phyloP scores from a whole-genome alignment of 140 eudicot genomes.

The Oenanthe javanica region DNA sequence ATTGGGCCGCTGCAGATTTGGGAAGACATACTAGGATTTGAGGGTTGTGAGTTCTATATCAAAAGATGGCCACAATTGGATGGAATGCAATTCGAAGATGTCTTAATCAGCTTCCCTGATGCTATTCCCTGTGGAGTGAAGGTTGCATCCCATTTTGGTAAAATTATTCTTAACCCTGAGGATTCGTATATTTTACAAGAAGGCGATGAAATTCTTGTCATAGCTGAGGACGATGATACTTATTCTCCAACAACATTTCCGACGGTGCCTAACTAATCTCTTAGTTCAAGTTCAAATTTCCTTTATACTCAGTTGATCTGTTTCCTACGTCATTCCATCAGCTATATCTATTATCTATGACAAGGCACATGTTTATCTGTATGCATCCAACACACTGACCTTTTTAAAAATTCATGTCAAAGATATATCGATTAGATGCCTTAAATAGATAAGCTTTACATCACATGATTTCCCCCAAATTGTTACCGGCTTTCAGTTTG shows the following conservation, averaged over 20 bases:
- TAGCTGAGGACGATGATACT: conserved; percentile 89
- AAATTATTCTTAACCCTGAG: conserved; percentile 77
- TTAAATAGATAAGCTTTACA: not conserved
- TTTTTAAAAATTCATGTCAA: not conserved
- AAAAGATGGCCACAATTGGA: conserved; percentile 84
- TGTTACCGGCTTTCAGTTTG: not conserved
- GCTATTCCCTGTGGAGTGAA: conserved; percentile 92
- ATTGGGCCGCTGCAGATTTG: conserved; percentile 46
- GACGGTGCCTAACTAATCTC: conserved; percentile 50
- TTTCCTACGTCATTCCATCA: not conserved
- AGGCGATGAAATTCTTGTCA: conserved; percentile 87
- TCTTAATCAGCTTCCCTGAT: conserved; percentile 76
- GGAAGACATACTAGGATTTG: conserved; percentile 95
- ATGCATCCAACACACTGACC: not conserved
- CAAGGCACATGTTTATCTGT: not conserved
- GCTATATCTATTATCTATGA: not conserved
- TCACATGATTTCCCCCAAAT: not conserved
- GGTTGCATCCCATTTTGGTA: conserved; percentile 55
- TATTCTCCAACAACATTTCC: conserved; percentile 73
- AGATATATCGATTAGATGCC: not conserved
- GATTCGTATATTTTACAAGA: conserved; percentile 78
- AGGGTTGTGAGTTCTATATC: conserved; percentile 83
- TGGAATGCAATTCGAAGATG: conserved; percentile 86
- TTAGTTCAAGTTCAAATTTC: not conserved
- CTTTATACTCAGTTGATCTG: not conserved